phyloP scores from a whole-genome alignment of 2,329 filamentous ascomycete species.

The Drechslerella dactyloides region DNA sequence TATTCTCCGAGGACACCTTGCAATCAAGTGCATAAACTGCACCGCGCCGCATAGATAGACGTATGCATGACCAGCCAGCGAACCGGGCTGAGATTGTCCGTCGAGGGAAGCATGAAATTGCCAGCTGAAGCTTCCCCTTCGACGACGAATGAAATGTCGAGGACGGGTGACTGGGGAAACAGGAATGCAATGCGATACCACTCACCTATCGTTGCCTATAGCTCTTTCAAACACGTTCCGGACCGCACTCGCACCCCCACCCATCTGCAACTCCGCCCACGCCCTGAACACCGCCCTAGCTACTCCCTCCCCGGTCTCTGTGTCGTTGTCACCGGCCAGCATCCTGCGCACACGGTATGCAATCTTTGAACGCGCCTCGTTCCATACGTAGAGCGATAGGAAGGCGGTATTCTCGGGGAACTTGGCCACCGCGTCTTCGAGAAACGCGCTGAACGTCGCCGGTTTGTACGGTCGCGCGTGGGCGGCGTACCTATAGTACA shows the following conservation, averaged over 20 bases:
- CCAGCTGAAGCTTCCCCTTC: too few species aligned
- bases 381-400: conserved; percentile 73
- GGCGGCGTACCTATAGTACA: conserved; percentile 72
- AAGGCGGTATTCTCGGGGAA: conserved; percentile 82
- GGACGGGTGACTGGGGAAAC: too few species aligned
- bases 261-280: conserved; percentile 63
- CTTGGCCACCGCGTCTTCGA: conserved; percentile 66
- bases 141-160: neutral
- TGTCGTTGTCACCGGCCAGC: conserved; percentile 59
- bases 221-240: conserved; percentile 66
- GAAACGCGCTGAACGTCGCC: conserved; percentile 67
- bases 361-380: conserved; percentile 73
- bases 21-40: too few species aligned
- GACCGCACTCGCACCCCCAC: conserved; percentile 59
- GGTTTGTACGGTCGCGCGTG: conserved; percentile 70
- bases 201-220: conserved; percentile 56
- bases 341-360: conserved; percentile 77
- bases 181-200: conserved; percentile 7
- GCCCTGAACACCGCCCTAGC: conserved; percentile 65
- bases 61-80: too few species aligned
- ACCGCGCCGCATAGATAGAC: too few species aligned
- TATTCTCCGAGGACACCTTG: too few species aligned
- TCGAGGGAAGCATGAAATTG: too few species aligned
- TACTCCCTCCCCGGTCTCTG: conserved; percentile 57
- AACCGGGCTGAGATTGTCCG: too few species aligned